Evolutionary conservation across 2,329 filamentous ascomycete species (phyloP), one percentile per base, ranked within the genome.

Genomic region (Alternaria postmessia): DNA sequence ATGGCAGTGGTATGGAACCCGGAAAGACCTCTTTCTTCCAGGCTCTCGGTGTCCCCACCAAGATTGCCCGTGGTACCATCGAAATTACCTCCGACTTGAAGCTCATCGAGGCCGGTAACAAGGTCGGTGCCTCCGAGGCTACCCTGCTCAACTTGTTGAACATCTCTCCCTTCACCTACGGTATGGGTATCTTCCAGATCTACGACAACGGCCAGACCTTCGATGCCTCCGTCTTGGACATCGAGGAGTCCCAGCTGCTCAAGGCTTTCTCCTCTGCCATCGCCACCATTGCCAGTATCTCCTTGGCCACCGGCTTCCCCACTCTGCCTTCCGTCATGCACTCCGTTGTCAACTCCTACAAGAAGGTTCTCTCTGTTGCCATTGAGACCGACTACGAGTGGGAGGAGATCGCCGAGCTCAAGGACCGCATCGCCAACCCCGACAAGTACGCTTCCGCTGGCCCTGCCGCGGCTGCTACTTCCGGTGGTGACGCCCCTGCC

Each of bases 1-100:
- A 43, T 32, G 7, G 38, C 54, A 77, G 73, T 79, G 95, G 95
- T 86, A 99, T 99, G 95, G 95, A 99, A 85, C 96, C 95, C 81
- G 96, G 96, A 84, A 99, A 99, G 92, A 99, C 95, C 80, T 98
- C 95, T 81, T 99, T 99, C 93, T 99, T 99, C 94, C 95, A 99
- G 91, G 95, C 95, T 79, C 95, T 99, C 85, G 94, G 94, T 93
- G 93, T 99, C 82, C 95, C 95, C 81, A 99, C 95, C 89, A 99
- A 99, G 93, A 99, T 99, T 86, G 95, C 95, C 82, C 95, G 95
- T 96, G 96, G 95, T 96, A 99, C 95, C 86, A 99, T 99, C 86
- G 95, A 99, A 92, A 99, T 99, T 81, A 97, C 94, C 69, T 87
- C 90, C 78, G 95, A 99, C 81, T 88, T 99, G 78, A 98, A 97